A percentile compares a stretch with the other conserved stretches of the same genome.
These are phyloP conservation scores for Emmonsia crescens DNA, from an alignment of 2,329 filamentous ascomycete genomes.

Conservation along the genomic window DNA sequence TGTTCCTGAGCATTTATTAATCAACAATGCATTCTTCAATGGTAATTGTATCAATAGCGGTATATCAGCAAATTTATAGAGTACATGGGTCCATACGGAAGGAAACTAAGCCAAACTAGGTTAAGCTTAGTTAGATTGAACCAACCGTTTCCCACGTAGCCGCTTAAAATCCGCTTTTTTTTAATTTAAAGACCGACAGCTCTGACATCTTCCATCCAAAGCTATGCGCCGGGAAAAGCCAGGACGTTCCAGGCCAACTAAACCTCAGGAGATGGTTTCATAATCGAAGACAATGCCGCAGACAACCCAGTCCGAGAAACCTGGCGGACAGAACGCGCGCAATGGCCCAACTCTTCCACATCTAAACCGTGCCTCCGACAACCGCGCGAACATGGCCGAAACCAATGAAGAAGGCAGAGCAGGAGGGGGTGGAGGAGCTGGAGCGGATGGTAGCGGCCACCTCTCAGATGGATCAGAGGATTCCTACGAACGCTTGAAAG, in stretches of 20 bases:
- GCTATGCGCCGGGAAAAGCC: not conserved
- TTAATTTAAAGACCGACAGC: too few species aligned
- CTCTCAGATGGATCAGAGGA: not conserved
- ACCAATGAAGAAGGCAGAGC: not conserved
- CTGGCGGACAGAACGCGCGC: not conserved
- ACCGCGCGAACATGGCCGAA: not conserved
- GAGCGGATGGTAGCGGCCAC: not conserved
- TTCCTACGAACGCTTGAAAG: conserved; percentile 9
- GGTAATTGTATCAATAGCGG: too few species aligned
- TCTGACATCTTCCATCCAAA: not conserved
- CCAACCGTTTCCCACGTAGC: too few species aligned
- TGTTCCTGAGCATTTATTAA: too few species aligned
- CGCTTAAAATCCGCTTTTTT: too few species aligned
- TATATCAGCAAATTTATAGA: too few species aligned
- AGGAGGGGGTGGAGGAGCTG: too few species aligned
- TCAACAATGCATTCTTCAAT: too few species aligned
- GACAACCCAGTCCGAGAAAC: not conserved
- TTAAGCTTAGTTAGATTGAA: too few species aligned
- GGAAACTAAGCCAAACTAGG: too few species aligned
- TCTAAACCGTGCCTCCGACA: not conserved
- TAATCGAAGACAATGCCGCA: not conserved
- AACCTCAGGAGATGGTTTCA: not conserved
- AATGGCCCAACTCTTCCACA: not conserved
- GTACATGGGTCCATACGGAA: too few species aligned
- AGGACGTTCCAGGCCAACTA: not conserved